Base-by-base conservation (phyloP, 108 stramenopile genomes). In the Pelagomonas calceolata region DNA sequence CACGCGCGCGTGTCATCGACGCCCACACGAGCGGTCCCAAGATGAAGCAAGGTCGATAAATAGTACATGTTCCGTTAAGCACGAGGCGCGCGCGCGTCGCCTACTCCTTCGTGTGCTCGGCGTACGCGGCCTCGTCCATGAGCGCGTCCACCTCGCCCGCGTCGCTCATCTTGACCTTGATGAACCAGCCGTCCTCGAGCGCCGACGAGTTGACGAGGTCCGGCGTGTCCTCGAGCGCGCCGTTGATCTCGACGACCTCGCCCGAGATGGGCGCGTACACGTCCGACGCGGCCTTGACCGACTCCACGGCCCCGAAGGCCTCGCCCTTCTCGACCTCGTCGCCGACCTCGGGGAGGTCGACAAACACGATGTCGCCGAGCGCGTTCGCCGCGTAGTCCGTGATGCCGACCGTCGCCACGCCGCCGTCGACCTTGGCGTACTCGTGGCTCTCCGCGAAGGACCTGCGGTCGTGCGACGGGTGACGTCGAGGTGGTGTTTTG, bases 251-350 rank as follows among this genome's bases (percentile, higher is more conserved):
- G 17, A 87, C 18, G 16, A 95, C 85, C 32, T 72, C 91, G 64
- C 96, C 93, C 39, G 80, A 71, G 30, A 95, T 85, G 33, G 94
- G 93, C 33, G 90, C 90, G 76, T 85, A 85, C 67, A 99, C 97
- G 70, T 99, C 98, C 16, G 88, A 90, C 17, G 98, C 96, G 18
- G 97, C 97, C 87, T 99, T 99, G 71, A 99, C 98, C n/a, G 97
- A 98, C 80, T 98, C 98, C 36, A 99, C 97, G 45, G 88, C 85
- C 46, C 92, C 96, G 80, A 97, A 94, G 45, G 84, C 75, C 32
- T 92, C 93, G 65, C 90, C 92, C 69, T 89, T 91, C 35, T 88
- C 91, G 75, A 95, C 91, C 44, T 84, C 78, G 71, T 92, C 94
- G 39, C 89, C 98, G 45, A 91, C 84, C 60, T 87, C 85, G 7